Conservation (phyloP, 208 protist species). For the Leishmania turanica region DNA sequence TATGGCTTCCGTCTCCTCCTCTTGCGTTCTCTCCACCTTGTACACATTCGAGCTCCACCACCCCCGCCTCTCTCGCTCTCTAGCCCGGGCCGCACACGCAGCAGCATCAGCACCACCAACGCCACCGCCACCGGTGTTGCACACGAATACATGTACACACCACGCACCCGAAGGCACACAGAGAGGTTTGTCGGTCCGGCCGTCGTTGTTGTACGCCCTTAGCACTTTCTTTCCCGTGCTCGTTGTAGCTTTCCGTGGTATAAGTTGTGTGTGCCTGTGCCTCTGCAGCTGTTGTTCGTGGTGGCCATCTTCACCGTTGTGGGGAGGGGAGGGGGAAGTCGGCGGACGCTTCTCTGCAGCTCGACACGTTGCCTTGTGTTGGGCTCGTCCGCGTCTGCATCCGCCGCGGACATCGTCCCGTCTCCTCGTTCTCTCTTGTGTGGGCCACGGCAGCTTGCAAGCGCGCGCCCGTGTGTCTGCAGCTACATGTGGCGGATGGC, state of each 20-base stretch:
- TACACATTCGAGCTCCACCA: neutral
- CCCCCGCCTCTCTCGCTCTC: neutral
- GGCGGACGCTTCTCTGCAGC: no score
- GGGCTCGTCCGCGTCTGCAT: neutral
- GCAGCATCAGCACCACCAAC: neutral
- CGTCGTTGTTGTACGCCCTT: no score
- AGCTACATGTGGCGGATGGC: neutral
- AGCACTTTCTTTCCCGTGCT: no score
- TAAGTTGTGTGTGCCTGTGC: no score
- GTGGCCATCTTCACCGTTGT: no score
- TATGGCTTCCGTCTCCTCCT: neutral
- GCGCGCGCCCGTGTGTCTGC: neutral
- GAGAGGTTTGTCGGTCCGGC: no score
- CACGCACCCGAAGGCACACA: no score
- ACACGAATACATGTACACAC: neutral
- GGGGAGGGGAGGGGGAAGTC: no score
- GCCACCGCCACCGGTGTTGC: neutral
- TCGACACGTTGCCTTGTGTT: no score
- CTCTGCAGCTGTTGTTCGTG: no score
- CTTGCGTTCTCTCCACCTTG: neutral
- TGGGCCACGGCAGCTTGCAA: neutral
- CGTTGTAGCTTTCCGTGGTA: no score
- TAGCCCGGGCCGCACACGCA: neutral
- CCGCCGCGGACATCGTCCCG: neutral
- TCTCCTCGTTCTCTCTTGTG: neutral